Percentiles rank a stretch among this genome's conserved stretches.
Evolutionary conservation across 257 asterid genomes (phyloP).

Genomic region (Voacanga thouarsii): DNA sequence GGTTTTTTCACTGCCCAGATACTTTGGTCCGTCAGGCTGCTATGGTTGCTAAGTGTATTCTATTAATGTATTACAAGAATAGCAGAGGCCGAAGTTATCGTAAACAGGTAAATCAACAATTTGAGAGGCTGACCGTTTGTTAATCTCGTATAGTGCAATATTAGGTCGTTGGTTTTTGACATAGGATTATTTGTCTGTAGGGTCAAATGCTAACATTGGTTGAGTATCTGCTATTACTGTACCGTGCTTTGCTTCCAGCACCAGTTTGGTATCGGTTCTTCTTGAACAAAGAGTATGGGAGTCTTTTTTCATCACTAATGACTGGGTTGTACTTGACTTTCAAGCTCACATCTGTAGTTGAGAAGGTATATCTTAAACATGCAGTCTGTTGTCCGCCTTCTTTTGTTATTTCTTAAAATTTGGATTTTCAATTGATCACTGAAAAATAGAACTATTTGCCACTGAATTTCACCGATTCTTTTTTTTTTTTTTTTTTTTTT

Average conservation of each 20-base stretch:
- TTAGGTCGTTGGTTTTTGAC: conserved; percentile 14
- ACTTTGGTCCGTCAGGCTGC: conserved; percentile 80
- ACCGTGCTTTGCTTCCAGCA: conserved; percentile 85
- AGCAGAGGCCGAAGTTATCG: conserved; percentile 72
- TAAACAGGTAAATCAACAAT: conserved; percentile 53
- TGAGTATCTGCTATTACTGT: conserved; percentile 70
- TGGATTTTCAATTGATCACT: not conserved
- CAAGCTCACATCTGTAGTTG: conserved; percentile 89
- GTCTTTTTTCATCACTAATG: conserved; percentile 80
- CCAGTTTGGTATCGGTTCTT: conserved; percentile 97
- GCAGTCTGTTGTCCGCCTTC: conserved; percentile 6
- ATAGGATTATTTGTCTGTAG: conserved; percentile 30
- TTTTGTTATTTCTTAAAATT: conserved; percentile 12
- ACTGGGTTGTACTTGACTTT: conserved; percentile 86
- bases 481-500: not conserved
- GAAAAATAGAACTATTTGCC: not conserved
- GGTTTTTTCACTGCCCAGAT: conserved; percentile 32
- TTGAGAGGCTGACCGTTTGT: not conserved
- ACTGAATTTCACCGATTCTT: not conserved
- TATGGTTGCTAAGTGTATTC: conserved; percentile 63
- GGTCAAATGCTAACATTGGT: conserved; percentile 84
- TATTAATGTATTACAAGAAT: conserved; percentile 72
- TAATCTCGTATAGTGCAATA: not conserved
- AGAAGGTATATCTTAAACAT: conserved; percentile 56
- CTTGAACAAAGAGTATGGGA: conserved; percentile 88